phyloP scores from a whole-genome alignment of 2,329 filamentous ascomycete species.

The Pseudocercospora vitis region DNA sequence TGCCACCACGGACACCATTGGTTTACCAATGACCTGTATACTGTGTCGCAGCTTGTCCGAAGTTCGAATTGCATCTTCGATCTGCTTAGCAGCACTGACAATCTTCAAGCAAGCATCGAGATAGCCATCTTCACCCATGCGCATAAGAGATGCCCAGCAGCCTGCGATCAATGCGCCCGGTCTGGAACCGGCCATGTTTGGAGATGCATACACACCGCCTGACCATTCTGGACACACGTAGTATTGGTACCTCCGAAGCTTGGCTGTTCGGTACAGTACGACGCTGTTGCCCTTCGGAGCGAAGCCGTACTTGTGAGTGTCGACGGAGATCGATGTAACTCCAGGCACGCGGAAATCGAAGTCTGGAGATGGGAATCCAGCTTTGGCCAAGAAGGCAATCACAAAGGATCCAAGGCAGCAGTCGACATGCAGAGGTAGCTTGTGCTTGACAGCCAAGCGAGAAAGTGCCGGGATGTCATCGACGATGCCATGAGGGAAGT shows the following conservation, averaged over 20 bases:
- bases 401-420: conserved; percentile 97
- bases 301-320: conserved; percentile 99
- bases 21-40: conserved; percentile 77
- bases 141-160: conserved; percentile 92
- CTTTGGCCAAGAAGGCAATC: conserved; percentile 84
- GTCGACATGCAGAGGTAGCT: conserved; percentile 89
- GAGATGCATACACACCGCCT: conserved; percentile 92
- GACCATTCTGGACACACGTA: conserved; percentile 94
- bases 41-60: conserved; percentile 69
- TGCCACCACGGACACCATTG: conserved; percentile 85
- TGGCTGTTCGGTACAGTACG: conserved; percentile 79
- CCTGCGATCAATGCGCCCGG: conserved; percentile 93
- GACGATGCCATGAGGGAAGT: conserved; percentile 97
- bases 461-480: conserved; percentile 89
- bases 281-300: conserved; percentile 97
- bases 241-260: conserved; percentile 86
- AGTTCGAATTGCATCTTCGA: conserved; percentile 70
- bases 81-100: conserved; percentile 80
- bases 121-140: conserved; percentile 83
- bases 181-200: conserved; percentile 84
- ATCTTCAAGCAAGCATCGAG: conserved; percentile 83
- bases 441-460: conserved; percentile 74
- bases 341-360: conserved; percentile 95
- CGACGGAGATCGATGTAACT: conserved; percentile 92
- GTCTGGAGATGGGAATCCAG: conserved; percentile 83